A percentile compares a stretch with the other conserved stretches of the same genome.
Conservation (phyloP, 805 yeast genomes). For the Scheffersomyces ergatensis region DNA sequence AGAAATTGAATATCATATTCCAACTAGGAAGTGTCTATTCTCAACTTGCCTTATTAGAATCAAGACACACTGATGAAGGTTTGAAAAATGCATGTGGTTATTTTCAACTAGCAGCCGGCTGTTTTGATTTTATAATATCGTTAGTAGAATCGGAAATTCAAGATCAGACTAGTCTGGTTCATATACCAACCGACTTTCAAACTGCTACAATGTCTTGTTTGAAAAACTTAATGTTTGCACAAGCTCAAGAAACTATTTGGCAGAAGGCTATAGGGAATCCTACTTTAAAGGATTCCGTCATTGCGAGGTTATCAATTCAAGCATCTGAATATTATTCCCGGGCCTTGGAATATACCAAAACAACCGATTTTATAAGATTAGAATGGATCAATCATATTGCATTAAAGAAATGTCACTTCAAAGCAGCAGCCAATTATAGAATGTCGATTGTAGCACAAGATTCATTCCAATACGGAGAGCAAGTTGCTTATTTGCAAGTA, state of each 20-base stretch:
- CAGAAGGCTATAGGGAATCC: slow-evolving; percentile 53
- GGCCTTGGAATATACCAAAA: slow-evolving; percentile 38
- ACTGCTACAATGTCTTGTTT: slow-evolving; percentile 50
- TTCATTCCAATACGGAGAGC: slow-evolving; percentile 62
- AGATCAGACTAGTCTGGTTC: neutral
- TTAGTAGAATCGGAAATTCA: slow-evolving; percentile 2
- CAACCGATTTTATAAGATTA: slow-evolving; percentile 45
- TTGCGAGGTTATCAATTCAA: slow-evolving; percentile 65
- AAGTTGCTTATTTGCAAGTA: slow-evolving; percentile 54
- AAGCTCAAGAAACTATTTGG: slow-evolving; percentile 89
- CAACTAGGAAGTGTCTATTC: slow-evolving; percentile 69
- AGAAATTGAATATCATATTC: slow-evolving; percentile 59
- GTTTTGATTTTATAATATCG: slow-evolving; percentile 34
- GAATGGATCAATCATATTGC: slow-evolving; percentile 66
- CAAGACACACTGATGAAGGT: slow-evolving; percentile 49
- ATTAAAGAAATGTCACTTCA: slow-evolving; percentile 63
- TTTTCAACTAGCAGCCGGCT: slow-evolving; percentile 74
- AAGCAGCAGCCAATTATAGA: slow-evolving; percentile 69
- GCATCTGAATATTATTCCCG: slow-evolving; percentile 54
- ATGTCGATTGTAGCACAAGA: slow-evolving; percentile 50
- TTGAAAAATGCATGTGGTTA: slow-evolving; percentile 59
- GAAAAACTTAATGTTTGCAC: slow-evolving; percentile 61
- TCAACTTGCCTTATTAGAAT: slow-evolving; percentile 47
- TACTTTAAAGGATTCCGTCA: slow-evolving; percentile 53
- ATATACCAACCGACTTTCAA: slow-evolving; percentile 46